Conservation (phyloP, 2,329 filamentous ascomycete species). For the Parascedosporium putredinis region DNA sequence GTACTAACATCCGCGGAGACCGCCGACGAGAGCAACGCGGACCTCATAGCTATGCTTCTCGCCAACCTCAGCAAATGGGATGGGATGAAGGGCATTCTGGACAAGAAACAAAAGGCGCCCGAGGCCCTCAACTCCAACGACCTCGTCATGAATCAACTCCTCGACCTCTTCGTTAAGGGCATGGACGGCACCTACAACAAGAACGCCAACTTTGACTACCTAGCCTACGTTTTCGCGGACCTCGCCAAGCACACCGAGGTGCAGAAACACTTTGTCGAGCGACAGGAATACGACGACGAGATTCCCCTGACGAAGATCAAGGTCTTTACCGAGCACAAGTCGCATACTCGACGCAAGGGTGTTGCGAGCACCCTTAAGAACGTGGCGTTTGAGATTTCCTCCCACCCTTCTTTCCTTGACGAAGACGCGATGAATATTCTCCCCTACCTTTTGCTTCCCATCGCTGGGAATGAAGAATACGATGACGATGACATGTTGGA, state of each 20-base stretch:
- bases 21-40: conserved; percentile 67
- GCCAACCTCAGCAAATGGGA: conserved; percentile 84
- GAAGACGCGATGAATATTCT: conserved; percentile 69
- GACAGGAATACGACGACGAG: conserved; percentile 67
- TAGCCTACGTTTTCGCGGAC: conserved; percentile 90
- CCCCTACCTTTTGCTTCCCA: conserved; percentile 78
- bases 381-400: conserved; percentile 67
- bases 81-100: conserved; percentile 56
- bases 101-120: conserved; percentile 57
- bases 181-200: conserved; percentile 75
- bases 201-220: conserved; percentile 78
- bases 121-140: conserved; percentile 62
- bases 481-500: conserved; percentile 72
- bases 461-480: conserved; percentile 83
- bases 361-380: conserved; percentile 97
- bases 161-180: conserved; percentile 94
- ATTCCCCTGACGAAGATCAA: conserved; percentile 87
- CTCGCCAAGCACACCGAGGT: conserved; percentile 72
- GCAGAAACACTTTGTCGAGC: conserved; percentile 61
- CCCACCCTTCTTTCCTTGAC: conserved; percentile 61
- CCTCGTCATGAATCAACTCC: conserved; percentile 74
- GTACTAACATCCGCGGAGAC: conserved; percentile 32
- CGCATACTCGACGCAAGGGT: conserved; percentile 74
- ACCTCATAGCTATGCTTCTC: conserved; percentile 81
- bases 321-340: conserved; percentile 88